phyloP scores from a whole-genome alignment of 179 eudicot genomes.

The Nepenthes alata region DNA sequence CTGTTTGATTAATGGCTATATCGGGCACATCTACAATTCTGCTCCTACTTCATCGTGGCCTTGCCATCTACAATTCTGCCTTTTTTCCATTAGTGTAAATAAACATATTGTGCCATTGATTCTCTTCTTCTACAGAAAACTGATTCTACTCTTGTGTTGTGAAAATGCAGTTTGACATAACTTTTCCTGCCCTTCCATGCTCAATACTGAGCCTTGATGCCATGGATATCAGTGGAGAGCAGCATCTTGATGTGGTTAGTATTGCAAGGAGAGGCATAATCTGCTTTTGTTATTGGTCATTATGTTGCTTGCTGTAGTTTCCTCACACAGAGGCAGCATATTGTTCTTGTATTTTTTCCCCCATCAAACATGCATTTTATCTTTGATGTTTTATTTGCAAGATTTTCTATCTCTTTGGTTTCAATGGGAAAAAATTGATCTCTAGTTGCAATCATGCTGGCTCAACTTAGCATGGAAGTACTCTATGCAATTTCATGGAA shows the following conservation, averaged over 20 bases:
- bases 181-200: conserved; percentile 86
- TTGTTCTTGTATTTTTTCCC: neutral
- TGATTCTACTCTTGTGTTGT: neutral
- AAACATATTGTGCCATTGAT: too few relatives aligned
- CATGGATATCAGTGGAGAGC: conserved; percentile 98
- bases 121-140: neutral
- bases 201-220: conserved; percentile 94
- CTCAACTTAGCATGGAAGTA: too few relatives aligned
- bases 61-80: too few relatives aligned
- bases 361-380: too few relatives aligned
- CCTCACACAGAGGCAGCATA: neutral
- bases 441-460: too few relatives aligned
- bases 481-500: too few relatives aligned
- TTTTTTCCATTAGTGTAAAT: too few relatives aligned
- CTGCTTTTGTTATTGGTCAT: neutral
- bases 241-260: conserved; percentile 89
- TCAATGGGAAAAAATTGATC: too few relatives aligned
- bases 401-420: too few relatives aligned
- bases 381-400: too few relatives aligned
- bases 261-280: conserved; percentile 1
- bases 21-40: too few relatives aligned
- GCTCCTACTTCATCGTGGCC: too few relatives aligned
- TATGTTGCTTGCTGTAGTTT: neutral
- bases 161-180: conserved; percentile 82
- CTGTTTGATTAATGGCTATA: neutral